Evolutionary conservation across 2,329 filamentous ascomycete species (phyloP).

Genomic region (Trichoderma aggressivum): DNA sequence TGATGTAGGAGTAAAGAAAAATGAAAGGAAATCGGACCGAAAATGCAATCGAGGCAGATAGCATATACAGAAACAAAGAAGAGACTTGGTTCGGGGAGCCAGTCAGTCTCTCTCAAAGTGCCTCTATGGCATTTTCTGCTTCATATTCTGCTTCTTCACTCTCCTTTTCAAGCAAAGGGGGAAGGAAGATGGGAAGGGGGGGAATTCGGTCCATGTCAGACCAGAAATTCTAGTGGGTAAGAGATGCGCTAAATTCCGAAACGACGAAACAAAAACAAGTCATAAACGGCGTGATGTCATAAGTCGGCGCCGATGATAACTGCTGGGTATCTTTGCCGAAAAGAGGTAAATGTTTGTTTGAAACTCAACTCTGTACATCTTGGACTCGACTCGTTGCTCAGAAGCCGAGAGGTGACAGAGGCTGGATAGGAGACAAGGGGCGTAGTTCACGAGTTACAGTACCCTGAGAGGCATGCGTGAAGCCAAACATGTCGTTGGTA

Average conservation of each 20-base stretch:
- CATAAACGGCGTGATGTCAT: conserved; percentile 37
- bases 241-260: conserved; percentile 16
- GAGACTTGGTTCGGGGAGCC: neutral
- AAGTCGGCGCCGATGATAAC: conserved; percentile 25
- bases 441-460: conserved; percentile 41
- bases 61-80: neutral
- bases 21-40: neutral
- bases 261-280: conserved; percentile 23
- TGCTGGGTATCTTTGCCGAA: conserved; percentile 19
- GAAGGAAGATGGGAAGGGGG: neutral
- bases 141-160: neutral
- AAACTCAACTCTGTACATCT: neutral
- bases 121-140: too few relatives aligned
- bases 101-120: neutral
- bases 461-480: conserved; percentile 25
- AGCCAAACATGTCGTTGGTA: conserved; percentile 3
- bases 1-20: neutral
- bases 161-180: neutral
- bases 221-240: neutral
- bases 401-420: conserved; percentile 60
- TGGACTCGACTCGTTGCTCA: conserved; percentile 28
- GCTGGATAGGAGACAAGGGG: conserved; percentile 63
- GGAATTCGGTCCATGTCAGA: neutral
- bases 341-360: neutral
- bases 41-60: conserved; percentile 9